Evolutionary conservation across 1,284 basidiomycete species (phyloP).

Genomic region (Tilletia caries): DNA sequence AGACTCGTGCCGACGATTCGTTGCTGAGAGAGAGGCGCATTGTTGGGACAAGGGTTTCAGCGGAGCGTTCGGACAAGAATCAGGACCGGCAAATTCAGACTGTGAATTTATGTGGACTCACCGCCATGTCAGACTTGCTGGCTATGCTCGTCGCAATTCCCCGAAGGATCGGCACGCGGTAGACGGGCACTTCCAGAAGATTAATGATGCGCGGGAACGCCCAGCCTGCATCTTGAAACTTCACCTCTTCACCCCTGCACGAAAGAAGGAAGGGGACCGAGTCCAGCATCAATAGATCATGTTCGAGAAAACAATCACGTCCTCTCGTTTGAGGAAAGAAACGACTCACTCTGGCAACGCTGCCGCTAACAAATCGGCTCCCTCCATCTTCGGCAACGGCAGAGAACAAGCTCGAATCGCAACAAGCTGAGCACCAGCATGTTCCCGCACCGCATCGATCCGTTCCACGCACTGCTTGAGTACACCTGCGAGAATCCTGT

Average conservation of each 20-base stretch:
- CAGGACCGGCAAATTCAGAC: not conserved
- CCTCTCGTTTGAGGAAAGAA: no score
- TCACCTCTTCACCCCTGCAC: not conserved
- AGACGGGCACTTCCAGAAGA: slow-evolving; percentile 22
- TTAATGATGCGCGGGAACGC: slow-evolving; percentile 19
- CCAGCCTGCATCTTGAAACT: slow-evolving; percentile 24
- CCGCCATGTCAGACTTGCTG: slow-evolving; percentile 32
- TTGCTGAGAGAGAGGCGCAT: not conserved
- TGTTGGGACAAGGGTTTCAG: no score
- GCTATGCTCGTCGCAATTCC: slow-evolving; percentile 30
- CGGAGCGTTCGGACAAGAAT: no score
- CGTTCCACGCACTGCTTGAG: slow-evolving; percentile 86
- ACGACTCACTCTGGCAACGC: slow-evolving; percentile 14
- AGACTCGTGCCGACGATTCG: slow-evolving; percentile 13
- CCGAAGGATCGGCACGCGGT: slow-evolving; percentile 21
- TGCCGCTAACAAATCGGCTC: not conserved
- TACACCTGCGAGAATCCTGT: slow-evolving; percentile 59
- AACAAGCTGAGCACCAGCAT: slow-evolving; percentile 62
- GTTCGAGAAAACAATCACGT: no score
- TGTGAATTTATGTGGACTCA: slow-evolving; percentile 17
- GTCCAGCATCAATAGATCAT: no score
- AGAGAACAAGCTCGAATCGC: slow-evolving; percentile 9
- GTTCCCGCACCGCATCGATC: slow-evolving; percentile 80
- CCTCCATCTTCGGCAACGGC: not conserved
- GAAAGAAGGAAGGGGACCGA: not conserved